phyloP scores from a whole-genome alignment of 768 basidiomycete genomes.

The Gloeophyllum trabeum region DNA sequence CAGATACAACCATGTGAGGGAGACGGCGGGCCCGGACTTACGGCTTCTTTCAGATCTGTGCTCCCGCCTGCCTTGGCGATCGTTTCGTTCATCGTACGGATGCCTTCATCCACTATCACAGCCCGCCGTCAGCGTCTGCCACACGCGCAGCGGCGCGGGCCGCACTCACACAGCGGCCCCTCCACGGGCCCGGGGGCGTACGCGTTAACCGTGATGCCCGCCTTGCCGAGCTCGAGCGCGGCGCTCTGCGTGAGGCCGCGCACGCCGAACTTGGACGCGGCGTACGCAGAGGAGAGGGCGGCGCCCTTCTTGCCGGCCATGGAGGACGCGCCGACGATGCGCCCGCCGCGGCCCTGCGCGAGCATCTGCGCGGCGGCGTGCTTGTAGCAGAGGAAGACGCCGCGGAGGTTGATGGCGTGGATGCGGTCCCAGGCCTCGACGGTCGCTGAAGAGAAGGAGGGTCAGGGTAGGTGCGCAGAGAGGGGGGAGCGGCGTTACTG shows the following conservation, averaged over 20 bases:
- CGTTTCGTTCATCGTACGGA: not conserved
- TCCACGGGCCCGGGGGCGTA: constrained; percentile 11
- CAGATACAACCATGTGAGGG: not conserved
- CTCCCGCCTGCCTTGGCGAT: not conserved
- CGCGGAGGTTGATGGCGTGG: constrained; percentile 9
- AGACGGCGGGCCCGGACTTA: not conserved
- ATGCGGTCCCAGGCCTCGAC: constrained; percentile 11
- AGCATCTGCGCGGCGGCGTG: constrained; percentile 14
- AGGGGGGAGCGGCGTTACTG: constrained; percentile 3
- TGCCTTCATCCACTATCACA: constrained; percentile 2
- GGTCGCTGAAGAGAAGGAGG: constrained; percentile 4
- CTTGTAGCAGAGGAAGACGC: constrained; percentile 13
- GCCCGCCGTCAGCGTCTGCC: constrained; percentile 8
- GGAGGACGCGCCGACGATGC: constrained; percentile 11
- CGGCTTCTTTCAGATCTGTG: not conserved
- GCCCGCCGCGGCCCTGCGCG: constrained; percentile 12
- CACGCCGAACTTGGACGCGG: constrained; percentile 20
- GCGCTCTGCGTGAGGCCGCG: constrained; percentile 17
- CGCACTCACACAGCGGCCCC: constrained; percentile 6
- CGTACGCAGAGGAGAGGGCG: constrained; percentile 12
- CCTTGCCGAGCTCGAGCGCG: constrained; percentile 10
- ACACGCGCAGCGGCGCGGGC: too few species aligned
- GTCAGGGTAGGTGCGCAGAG: not conserved
- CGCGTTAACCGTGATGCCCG: constrained; percentile 13
- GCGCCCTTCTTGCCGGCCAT: constrained; percentile 3